Conservation (phyloP, 805 yeast genomes). For the Sugiyamaella americana region DNA sequence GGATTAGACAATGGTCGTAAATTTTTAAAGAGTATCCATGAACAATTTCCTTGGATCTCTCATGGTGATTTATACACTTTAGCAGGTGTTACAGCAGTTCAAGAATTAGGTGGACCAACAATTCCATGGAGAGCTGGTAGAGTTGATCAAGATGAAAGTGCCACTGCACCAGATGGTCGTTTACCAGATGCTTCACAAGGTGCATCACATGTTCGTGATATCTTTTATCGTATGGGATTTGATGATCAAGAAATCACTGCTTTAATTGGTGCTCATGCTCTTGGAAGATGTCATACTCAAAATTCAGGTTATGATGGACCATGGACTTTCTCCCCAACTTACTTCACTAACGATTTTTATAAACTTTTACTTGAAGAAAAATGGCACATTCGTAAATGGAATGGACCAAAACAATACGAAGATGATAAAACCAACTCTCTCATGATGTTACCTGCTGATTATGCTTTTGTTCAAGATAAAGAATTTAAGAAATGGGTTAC, state of each 20-base stretch:
- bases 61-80: conserved; percentile 77
- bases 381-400: conserved; percentile 52
- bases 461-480: conserved; percentile 55
- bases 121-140: conserved; percentile 78
- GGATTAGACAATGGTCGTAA: conserved; percentile 57
- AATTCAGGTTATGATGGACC: conserved; percentile 69
- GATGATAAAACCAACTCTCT: conserved; percentile 49
- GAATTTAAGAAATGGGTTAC: conserved; percentile 51
- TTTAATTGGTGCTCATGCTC: conserved; percentile 66
- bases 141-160: conserved; percentile 46
- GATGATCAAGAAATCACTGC: conserved; percentile 68
- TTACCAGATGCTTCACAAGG: conserved; percentile 69
- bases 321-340: conserved; percentile 74
- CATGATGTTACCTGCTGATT: conserved; percentile 79
- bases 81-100: conserved; percentile 73
- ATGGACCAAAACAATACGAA: conserved; percentile 56
- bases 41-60: conserved; percentile 60
- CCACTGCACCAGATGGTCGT: conserved; percentile 59
- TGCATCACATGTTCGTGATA: conserved; percentile 55
- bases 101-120: conserved; percentile 72
- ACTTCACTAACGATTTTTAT: conserved; percentile 65
- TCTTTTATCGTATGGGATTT: conserved; percentile 62
- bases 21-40: conserved; percentile 50
- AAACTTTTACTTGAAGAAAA: conserved; percentile 48
- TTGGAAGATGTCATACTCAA: conserved; percentile 67